These are phyloP conservation scores for Podaxis rugospora DNA, from an alignment of 768 basidiomycete genomes.

Conservation along the genomic window DNA sequence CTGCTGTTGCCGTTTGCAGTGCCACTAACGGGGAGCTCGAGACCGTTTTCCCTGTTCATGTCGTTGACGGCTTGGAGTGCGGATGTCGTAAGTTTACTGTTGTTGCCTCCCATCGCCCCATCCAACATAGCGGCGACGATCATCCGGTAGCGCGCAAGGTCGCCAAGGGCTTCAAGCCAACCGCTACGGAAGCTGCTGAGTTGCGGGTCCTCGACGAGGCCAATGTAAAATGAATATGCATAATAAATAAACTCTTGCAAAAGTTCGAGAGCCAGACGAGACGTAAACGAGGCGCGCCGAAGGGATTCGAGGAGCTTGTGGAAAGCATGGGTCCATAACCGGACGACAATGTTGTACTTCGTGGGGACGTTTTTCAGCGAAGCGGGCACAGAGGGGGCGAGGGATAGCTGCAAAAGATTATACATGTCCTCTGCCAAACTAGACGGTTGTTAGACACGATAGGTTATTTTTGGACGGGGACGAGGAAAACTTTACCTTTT, in stretches of 20 bases:
- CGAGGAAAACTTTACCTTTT: slow-evolving; percentile 52
- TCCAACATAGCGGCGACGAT: slow-evolving; percentile 86
- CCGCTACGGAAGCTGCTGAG: slow-evolving; percentile 68
- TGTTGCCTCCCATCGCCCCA: slow-evolving; percentile 33
- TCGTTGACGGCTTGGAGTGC: slow-evolving; percentile 47
- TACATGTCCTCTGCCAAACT: slow-evolving; percentile 92
- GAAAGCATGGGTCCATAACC: slow-evolving; percentile 91
- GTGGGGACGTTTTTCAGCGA: slow-evolving; percentile 86
- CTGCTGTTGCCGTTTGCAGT: slow-evolving; percentile 15
- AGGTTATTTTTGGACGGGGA: slow-evolving; percentile 7
- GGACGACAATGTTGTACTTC: slow-evolving; percentile 93
- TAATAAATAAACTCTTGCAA: slow-evolving; percentile 94
- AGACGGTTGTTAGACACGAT: background rate
- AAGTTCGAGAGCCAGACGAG: slow-evolving; percentile 75
- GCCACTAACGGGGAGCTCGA: slow-evolving; percentile 14
- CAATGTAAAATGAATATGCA: slow-evolving; percentile 91
- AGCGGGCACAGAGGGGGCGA: slow-evolving; percentile 83
- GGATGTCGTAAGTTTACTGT: slow-evolving; percentile 41
- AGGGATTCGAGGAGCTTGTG: slow-evolving; percentile 88
- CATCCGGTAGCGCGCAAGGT: slow-evolving; percentile 93
- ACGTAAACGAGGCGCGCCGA: slow-evolving; percentile 74
- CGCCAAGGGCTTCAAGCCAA: slow-evolving; percentile 97
- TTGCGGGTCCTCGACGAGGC: slow-evolving; percentile 76
- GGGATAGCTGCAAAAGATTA: slow-evolving; percentile 79
- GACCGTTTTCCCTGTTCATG: slow-evolving; percentile 26